These are phyloP conservation scores for Ambrosia artemisiifolia DNA, from an alignment of 129 eudicot species.

Conservation along the genomic window DNA sequence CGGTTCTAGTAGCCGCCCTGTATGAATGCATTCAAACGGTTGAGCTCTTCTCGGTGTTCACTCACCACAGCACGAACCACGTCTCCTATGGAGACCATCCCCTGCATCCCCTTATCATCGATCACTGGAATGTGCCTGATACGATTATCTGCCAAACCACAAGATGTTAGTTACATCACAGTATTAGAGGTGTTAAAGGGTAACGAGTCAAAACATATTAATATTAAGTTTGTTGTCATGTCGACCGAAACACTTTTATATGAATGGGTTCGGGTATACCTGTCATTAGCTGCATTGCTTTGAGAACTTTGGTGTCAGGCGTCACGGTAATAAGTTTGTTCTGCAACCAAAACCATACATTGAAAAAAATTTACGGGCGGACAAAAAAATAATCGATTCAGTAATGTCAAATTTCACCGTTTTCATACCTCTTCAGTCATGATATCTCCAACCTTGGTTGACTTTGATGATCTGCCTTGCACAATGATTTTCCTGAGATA, in stretches of 20 bases:
- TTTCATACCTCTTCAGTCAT: conserved; percentile 97
- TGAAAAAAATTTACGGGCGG: not conserved
- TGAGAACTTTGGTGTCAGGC: conserved; percentile 93
- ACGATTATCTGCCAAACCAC: conserved; percentile 71
- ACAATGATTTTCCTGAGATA: conserved; percentile 97
- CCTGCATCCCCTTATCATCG: conserved; percentile 67
- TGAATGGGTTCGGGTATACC: conserved; percentile 37
- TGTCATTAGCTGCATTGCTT: conserved; percentile 99
- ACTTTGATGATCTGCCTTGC: conserved; percentile 98
- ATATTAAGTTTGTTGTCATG: not conserved
- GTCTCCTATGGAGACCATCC: conserved; percentile 99
- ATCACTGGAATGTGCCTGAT: conserved; percentile 99
- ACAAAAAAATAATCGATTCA: not conserved
- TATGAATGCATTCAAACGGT: conserved; percentile 91
- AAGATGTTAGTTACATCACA: not conserved
- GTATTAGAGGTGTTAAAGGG: not conserved
- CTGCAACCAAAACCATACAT: conserved; percentile 44
- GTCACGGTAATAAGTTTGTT: conserved; percentile 99
- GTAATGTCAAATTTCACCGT: not conserved
- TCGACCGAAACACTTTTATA: not conserved
- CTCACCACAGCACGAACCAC: conserved; percentile 99
- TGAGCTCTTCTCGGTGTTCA: conserved; percentile 87
- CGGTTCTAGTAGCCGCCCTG: conserved; percentile 98
- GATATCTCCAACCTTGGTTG: conserved; percentile 97
- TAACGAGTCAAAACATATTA: not conserved